Conservation (phyloP, 192 early-diverging fungal species). For the Coemansia sp. region DNA sequence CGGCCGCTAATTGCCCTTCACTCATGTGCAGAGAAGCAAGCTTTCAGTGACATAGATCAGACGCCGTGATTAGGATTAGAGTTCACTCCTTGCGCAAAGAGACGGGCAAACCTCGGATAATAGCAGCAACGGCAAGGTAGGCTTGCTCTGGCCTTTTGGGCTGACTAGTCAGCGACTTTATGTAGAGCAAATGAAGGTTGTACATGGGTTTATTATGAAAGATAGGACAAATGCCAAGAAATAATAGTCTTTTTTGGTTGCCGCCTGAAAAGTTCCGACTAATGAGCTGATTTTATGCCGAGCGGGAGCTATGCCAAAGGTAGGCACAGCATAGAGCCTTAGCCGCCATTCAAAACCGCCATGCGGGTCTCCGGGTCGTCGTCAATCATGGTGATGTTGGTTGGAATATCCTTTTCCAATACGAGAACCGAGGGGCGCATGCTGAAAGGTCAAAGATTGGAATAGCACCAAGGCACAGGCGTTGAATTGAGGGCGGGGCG, state of each 20-base stretch:
- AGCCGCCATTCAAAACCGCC: slow-evolving; percentile 20
- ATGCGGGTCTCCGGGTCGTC: slow-evolving; percentile 46
- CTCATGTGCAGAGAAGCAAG: background rate
- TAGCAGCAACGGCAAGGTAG: background rate
- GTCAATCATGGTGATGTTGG: slow-evolving; percentile 50
- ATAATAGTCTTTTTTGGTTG: background rate
- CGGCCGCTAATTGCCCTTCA: background rate
- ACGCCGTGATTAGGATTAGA: background rate
- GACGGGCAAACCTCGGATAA: background rate
- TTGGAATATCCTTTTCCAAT: slow-evolving; percentile 43
- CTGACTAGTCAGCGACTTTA: background rate
- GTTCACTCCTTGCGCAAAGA: background rate
- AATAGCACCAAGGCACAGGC: background rate
- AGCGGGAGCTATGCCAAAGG: background rate
- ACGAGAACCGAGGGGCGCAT: background rate
- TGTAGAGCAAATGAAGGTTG: background rate
- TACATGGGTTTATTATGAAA: background rate
- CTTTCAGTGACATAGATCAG: background rate
- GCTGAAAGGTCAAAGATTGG: background rate
- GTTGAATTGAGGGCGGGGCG: background rate
- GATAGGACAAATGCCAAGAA: background rate
- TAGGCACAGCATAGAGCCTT: background rate
- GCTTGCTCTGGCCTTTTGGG: background rate
- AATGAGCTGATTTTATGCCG: background rate
- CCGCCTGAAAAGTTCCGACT: background rate